Conservation (phyloP, 345 rosid species). For the Draba incana region DNA sequence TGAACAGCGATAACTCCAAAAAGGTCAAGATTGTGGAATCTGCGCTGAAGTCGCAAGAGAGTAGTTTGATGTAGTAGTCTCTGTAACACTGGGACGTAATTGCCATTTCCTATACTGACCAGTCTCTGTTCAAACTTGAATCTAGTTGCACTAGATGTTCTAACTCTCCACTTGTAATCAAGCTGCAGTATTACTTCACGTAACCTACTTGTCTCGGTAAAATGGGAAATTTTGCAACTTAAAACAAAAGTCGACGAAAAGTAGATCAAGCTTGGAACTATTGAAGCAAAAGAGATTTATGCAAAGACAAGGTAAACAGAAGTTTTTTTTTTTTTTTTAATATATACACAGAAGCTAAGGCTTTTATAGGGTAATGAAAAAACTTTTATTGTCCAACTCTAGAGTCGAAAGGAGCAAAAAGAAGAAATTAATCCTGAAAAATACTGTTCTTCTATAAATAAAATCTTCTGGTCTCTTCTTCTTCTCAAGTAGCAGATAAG, state of each 20-base stretch:
- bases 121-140: background rate
- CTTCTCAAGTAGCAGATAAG: constrained; percentile 26
- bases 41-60: constrained; percentile 57
- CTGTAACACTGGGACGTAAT: constrained; percentile 10
- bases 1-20: constrained; percentile 68
- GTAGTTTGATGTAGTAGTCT: constrained; percentile 29
- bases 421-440: constrained; percentile 35
- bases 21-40: constrained; percentile 75
- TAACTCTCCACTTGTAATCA: constrained; percentile 25
- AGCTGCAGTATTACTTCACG: background rate
- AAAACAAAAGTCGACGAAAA: background rate
- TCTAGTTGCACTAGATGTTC: constrained; percentile 7
- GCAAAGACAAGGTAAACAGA: constrained; percentile 31
- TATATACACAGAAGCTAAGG: constrained; percentile 30
- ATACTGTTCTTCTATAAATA: constrained; percentile 29
- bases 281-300: constrained; percentile 24
- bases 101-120: background rate
- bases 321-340: background rate
- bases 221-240: background rate
- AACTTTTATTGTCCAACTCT: constrained; percentile 30
- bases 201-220: background rate
- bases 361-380: constrained; percentile 24
- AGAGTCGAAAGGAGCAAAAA: constrained; percentile 22
- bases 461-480: constrained; percentile 1
- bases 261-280: background rate